These are phyloP conservation scores for Aquanectria penicillioides DNA, from an alignment of 2,329 filamentous ascomycete species.

Conservation along the genomic window DNA sequence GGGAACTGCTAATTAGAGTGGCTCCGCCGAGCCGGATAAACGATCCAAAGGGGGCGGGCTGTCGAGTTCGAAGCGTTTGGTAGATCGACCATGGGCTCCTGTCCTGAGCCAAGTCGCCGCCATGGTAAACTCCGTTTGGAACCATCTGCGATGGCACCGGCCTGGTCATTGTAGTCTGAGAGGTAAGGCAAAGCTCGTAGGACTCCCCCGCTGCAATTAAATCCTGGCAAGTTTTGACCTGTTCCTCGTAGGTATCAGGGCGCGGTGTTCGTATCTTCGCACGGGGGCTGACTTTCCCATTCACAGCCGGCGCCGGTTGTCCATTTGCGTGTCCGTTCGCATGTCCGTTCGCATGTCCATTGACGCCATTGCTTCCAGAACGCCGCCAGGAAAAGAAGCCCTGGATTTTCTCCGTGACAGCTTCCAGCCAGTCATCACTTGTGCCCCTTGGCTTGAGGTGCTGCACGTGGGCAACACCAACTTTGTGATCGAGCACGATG, in stretches of 20 bases:
- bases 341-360: constrained; percentile 28
- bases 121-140: constrained; percentile 3
- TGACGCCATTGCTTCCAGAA: constrained; percentile 3
- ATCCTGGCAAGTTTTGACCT: constrained; percentile 76
- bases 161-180: constrained; percentile 72
- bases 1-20: constrained; percentile 84
- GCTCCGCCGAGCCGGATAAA: constrained; percentile 76
- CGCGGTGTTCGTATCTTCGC: constrained; percentile 52
- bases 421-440: constrained; percentile 46
- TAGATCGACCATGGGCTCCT: constrained; percentile 75
- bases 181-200: constrained; percentile 87
- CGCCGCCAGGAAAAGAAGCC: constrained; percentile 44
- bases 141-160: constrained; percentile 28
- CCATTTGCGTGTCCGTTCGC: neutral
- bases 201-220: constrained; percentile 81
- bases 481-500: constrained; percentile 78
- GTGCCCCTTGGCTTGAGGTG: constrained; percentile 40
- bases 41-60: constrained; percentile 87
- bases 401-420: constrained; percentile 43
- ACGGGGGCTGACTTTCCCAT: neutral
- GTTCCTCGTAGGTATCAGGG: constrained; percentile 66
- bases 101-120: constrained; percentile 1
- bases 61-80: constrained; percentile 72
- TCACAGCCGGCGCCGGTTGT: neutral
- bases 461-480: constrained; percentile 72